Base-by-base conservation (phyloP, 2,329 filamentous ascomycete species). In the Alternaria sp. region DNA sequence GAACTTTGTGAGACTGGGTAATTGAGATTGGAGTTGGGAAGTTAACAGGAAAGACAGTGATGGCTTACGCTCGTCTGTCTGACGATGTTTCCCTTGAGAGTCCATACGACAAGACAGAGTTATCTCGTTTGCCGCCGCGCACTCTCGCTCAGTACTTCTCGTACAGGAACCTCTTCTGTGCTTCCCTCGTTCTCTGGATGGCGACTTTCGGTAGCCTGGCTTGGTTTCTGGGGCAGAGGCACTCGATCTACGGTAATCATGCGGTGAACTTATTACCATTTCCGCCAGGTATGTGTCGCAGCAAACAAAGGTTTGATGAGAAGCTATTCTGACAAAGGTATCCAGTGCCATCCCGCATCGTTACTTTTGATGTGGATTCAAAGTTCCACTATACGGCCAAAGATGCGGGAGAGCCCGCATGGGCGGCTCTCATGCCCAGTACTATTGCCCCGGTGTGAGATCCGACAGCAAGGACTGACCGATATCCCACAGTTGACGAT, bases 361-460 rank as follows among this genome's bases (percentile, higher is more conserved):
- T 49, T 12, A 43, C 52, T 15, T 46, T 61, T n/a, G 47, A 52
- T n/a, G 32, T 28, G 6, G 49, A 57, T 10, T 17, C 57, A 9
- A 54, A 43, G 4, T 63, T 61, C 19, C 61, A 63, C n/a, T 57
- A 49, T n/a, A 61, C 57, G 3, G 36, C 57, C 15, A 47, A 40
- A 15, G 28, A 57, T 23, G 40, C 50, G 32, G 46, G 61, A 26
- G 47, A 47, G 28, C 30, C 51, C 10, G 61, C 57, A 13, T 61
- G 61, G 61, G 26, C 43, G 17, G 28, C 36, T 11, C 19, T 53
- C 36, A 52, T 63, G 52, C 52, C 61, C 23, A 61, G 61, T 63
- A 43, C 19, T 44, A 19, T 28, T 15, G 3, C 19, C 52, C 26
- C 25, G 19, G 13, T 10, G 17, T 32, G 26, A 4, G n/a, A 28